Percentiles rank a stretch among this genome's conserved stretches.
Conservation (phyloP, 176 grass and related monocot species). For the Rhynchospora pubera region DNA sequence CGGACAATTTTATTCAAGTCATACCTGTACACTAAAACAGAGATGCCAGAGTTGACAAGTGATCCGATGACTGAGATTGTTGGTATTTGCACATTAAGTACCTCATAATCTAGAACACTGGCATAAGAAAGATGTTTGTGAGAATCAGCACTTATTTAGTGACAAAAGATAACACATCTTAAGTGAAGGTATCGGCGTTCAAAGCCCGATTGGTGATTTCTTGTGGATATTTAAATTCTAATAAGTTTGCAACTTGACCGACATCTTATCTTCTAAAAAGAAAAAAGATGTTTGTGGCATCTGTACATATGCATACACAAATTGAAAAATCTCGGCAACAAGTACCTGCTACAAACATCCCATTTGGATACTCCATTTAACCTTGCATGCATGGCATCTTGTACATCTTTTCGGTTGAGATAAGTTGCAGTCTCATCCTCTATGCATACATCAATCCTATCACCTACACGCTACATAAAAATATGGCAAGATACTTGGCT, state of each 20-base stretch:
- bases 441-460: constrained; percentile 84
- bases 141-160: not conserved
- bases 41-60: constrained; percentile 53
- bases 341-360: constrained; percentile 86
- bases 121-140: not conserved
- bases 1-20: not conserved
- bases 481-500: not conserved
- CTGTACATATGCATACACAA: not conserved
- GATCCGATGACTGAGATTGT: constrained; percentile 67
- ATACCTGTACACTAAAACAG: constrained; percentile 89
- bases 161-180: too few species aligned
- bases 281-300: not conserved
- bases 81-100: constrained; percentile 87
- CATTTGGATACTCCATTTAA: constrained; percentile 64
- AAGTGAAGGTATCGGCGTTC: too few species aligned
- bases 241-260: too few species aligned
- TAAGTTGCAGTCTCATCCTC: constrained; percentile 91
- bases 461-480: constrained; percentile 38
- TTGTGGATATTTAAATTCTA: not conserved
- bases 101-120: constrained; percentile 88
- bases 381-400: constrained; percentile 55
- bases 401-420: constrained; percentile 78
- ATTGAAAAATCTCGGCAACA: not conserved
- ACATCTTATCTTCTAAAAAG: too few species aligned
- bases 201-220: too few species aligned